Conservation (phyloP, 805 yeast species). For the Blastobotrys americana region DNA sequence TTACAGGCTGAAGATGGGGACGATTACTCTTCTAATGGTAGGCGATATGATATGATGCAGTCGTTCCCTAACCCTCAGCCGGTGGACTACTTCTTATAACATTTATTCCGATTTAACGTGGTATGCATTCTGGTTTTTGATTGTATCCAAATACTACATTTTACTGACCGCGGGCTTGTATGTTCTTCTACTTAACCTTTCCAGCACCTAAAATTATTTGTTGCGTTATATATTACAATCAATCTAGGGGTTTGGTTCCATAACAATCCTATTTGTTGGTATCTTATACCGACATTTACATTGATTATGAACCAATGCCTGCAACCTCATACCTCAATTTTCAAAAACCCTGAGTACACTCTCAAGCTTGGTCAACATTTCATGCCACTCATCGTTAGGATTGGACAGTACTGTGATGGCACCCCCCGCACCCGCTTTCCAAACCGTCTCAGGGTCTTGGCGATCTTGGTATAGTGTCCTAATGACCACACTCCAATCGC, state of each 20-base stretch:
- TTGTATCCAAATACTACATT: too few relatives aligned
- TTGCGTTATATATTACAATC: too few relatives aligned
- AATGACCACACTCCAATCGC: slow-evolving; percentile 95
- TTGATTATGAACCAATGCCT: too few relatives aligned
- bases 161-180: too few relatives aligned
- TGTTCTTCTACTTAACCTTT: too few relatives aligned
- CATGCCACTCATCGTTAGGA: slow-evolving; percentile 83
- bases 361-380: slow-evolving; percentile 72
- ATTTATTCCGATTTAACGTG: not conserved
- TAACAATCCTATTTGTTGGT: too few relatives aligned
- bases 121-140: too few relatives aligned
- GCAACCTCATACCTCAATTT: too few relatives aligned
- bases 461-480: slow-evolving; percentile 69
- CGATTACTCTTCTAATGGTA: slow-evolving; percentile 15
- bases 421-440: slow-evolving; percentile 98
- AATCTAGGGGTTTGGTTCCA: too few relatives aligned
- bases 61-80: slow-evolving; percentile 32
- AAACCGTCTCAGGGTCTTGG: slow-evolving; percentile 39
- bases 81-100: slow-evolving; percentile 46
- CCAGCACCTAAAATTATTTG: too few relatives aligned
- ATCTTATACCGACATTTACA: too few relatives aligned
- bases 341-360: slow-evolving; percentile 71
- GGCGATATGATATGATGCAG: slow-evolving; percentile 2
- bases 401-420: slow-evolving; percentile 89
- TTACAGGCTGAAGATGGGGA: slow-evolving; percentile 23